A percentile compares a stretch with the other conserved stretches of the same genome.
Evolutionary conservation across 371 early-diverging fungal genomes (phyloP).

Genomic region (Umbelopsis sp.): DNA sequence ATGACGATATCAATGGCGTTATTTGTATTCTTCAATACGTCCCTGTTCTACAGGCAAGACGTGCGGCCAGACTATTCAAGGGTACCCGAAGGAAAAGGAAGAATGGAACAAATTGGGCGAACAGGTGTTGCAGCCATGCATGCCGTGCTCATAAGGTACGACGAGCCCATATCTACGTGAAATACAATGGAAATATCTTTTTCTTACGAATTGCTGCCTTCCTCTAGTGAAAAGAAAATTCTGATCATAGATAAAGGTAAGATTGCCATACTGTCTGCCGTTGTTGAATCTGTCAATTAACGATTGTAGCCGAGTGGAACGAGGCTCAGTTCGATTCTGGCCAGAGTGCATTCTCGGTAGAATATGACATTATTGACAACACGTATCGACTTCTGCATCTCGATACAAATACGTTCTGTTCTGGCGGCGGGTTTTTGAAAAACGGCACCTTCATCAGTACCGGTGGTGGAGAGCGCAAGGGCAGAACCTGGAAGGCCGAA

Average conservation of each 20-base stretch:
- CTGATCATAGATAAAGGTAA: slow-evolving; percentile 52
- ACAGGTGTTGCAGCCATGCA: slow-evolving; percentile 58
- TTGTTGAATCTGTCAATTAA: neutral
- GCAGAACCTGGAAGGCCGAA: slow-evolving; percentile 44
- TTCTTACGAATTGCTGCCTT: neutral
- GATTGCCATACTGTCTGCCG: neutral
- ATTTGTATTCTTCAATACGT: neutral
- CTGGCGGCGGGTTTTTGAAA: slow-evolving; percentile 60
- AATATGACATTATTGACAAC: slow-evolving; percentile 56
- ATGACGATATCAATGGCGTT: neutral
- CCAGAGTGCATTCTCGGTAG: slow-evolving; percentile 53
- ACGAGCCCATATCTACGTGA: no score
- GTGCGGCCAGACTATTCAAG: neutral
- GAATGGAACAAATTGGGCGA: slow-evolving; percentile 47
- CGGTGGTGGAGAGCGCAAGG: slow-evolving; percentile 56
- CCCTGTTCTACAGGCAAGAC: slow-evolving; percentile 5
- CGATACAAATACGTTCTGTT: slow-evolving; percentile 67
- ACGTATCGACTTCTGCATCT: slow-evolving; percentile 47
- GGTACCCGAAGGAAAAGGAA: slow-evolving; percentile 26
- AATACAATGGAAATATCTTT: no score
- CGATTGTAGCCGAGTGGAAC: slow-evolving; percentile 44
- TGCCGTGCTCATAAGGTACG: slow-evolving; percentile 45
- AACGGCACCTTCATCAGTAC: slow-evolving; percentile 64
- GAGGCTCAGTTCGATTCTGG: slow-evolving; percentile 54
- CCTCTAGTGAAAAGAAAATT: slow-evolving; percentile 41